Conservation (phyloP, 2,329 filamentous ascomycete genomes). For the Celoporthe dispersa region DNA sequence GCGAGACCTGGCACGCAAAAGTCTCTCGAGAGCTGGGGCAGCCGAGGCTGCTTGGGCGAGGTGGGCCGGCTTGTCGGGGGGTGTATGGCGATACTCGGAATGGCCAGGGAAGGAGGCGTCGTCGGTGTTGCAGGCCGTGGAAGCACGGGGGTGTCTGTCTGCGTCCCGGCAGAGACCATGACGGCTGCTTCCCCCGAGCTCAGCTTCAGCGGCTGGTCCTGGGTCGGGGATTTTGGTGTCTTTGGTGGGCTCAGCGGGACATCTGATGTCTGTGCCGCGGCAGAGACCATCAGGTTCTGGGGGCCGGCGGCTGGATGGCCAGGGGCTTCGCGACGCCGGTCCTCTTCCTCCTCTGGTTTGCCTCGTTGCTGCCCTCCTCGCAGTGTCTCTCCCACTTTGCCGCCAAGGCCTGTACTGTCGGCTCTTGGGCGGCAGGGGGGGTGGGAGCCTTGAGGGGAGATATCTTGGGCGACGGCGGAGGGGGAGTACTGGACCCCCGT, state of each 20-base stretch:
- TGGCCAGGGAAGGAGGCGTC: slow-evolving; percentile 53
- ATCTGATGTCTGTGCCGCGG: slow-evolving; percentile 65
- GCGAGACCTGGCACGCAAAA: slow-evolving; percentile 79
- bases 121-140: slow-evolving; percentile 31
- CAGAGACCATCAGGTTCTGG: slow-evolving; percentile 63
- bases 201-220: slow-evolving; percentile 40
- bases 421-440: slow-evolving; percentile 46
- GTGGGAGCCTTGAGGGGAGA: slow-evolving; percentile 45
- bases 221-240: slow-evolving; percentile 60
- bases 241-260: slow-evolving; percentile 67
- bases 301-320: slow-evolving; percentile 48
- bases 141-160: slow-evolving; percentile 56
- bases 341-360: slow-evolving; percentile 74
- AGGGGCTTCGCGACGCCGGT: slow-evolving; percentile 59
- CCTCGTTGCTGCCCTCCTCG: slow-evolving; percentile 61
- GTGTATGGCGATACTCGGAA: slow-evolving; percentile 90
- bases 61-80: slow-evolving; percentile 84
- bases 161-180: slow-evolving; percentile 63
- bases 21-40: slow-evolving; percentile 83
- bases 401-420: slow-evolving; percentile 37
- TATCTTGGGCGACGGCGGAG: slow-evolving; percentile 72
- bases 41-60: slow-evolving; percentile 72
- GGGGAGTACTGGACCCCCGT: slow-evolving; percentile 82
- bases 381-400: slow-evolving; percentile 44
- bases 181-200: slow-evolving; percentile 32